Evolutionary conservation across 257 asterid species (phyloP), one percentile per base, ranked within the genome.

Genomic region (Solanum tarijense): DNA sequence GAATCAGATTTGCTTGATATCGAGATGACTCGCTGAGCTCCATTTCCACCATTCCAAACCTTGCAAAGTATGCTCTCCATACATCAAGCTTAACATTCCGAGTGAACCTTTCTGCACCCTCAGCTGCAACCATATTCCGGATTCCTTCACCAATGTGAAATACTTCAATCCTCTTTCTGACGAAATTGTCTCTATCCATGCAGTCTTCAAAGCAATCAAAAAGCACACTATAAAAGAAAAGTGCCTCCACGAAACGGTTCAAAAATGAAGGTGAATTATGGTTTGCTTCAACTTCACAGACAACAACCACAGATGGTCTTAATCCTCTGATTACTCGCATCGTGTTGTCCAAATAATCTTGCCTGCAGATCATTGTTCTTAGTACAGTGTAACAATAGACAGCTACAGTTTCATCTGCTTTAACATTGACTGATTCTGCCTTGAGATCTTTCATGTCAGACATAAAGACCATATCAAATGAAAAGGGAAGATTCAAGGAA

Each of bases 191-290:
- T 52, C 86, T 52, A 23, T 88, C 88, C 85, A 84, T 62, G 86
- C 82, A 83, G 81, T 88, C 90, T 27, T 84, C 90, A 20, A 84
- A 39, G 81, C 90, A 83, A 73, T 84, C 90, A 66, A 88, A 88
- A 58, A 69, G 69, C 4, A 72, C 84, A 36, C 85, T 69, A 32
- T 72, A 88, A 60, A 34, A 88, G 85, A 88, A 72, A 31, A 88
- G 86, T 72, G 88, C 88, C 29, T 88, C 90, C 4, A 74, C 60
- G 25, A 84, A 88, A 11, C 88, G 88, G 20, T 73, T 84, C 10
- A 88, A 36, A 32, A 84, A 84, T 25, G 78, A 66, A 25, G 91
- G 92, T 62, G 91, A 90, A 38, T 90, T 90, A 35, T 79, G 88
- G 86, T 87, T 87, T 29, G 90, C 88, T 73, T 90, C 89, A 12